Evolutionary conservation across 148 eudicot genomes (phyloP), one percentile per base, ranked within the genome.

Genomic region (Persicaria maculosa): DNA sequence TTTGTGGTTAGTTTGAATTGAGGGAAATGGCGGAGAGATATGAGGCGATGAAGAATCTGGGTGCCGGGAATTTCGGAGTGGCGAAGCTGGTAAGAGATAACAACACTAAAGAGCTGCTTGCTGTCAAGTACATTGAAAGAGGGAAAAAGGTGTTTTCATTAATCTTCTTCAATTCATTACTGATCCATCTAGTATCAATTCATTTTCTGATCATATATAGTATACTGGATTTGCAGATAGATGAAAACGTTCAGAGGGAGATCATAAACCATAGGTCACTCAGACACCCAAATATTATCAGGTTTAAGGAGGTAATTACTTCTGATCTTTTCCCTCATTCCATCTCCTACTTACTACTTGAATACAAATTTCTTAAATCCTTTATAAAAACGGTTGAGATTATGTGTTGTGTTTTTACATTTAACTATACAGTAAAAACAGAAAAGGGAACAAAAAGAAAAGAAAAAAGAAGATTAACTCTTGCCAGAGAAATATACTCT

Each of bases 201-300:
- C 11, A 7, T 48, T 48, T 14, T 5, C 54, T 55, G 31, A n/a
- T 55, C 19, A 20, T 50, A 6, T 50, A 20, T 19, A 57, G 20
- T 25, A 57, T 6, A 20, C 40, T 20, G 25, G 9, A 20, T 75
- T 14, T 86, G 83, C 80, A 93, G 98, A 89, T 93, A 83, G 97
- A 93, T 84, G 97, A 91, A 74, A 93, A 86, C 85, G 98, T 93
- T 57, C 89, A 86, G 71, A 93, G 98, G 82, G 98, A 93, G 70
- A 93, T 93, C 53, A 89, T 89, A 80, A 93, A 93, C 75, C 98
- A 93, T 72, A 93, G 93, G 79, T 89, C 93, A 20, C 79, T 93
- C 74, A 87, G 84, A 79, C 98, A 93, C 83, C 93, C 90, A 43
- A 88, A 93, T 80, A 93, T 93, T 43, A 77, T 93, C 44, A 86